A percentile compares a stretch with the other conserved stretches of the same genome.
These are phyloP conservation scores for Obba rivulosa DNA, from an alignment of 768 basidiomycete genomes.

Conservation along the genomic window DNA sequence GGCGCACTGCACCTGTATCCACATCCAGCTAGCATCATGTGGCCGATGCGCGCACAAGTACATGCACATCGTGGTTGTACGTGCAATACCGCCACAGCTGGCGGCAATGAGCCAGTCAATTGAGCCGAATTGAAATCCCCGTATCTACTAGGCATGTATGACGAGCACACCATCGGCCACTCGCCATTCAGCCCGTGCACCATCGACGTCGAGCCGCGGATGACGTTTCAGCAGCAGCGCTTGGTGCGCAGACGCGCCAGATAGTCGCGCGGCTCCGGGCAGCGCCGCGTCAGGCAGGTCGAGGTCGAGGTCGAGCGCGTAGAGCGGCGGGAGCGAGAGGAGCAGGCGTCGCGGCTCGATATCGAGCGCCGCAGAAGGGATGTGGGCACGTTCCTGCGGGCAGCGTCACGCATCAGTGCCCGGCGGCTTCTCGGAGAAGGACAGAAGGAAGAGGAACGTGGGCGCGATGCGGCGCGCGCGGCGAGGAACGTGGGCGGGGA, in stretches of 20 bases:
- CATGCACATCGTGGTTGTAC: too few relatives aligned
- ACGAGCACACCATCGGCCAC: conserved; percentile 47
- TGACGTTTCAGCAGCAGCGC: conserved; percentile 51
- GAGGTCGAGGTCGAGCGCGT: conserved; percentile 54
- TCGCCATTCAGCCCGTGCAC: conserved; percentile 64
- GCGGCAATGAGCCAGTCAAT: too few relatives aligned
- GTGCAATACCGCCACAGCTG: too few relatives aligned
- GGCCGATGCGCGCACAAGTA: too few relatives aligned
- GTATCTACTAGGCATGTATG: conserved; percentile 34
- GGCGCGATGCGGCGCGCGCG: not conserved
- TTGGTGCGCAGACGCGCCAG: conserved; percentile 17
- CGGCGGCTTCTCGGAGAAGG: conserved; percentile 3
- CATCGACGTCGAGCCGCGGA: conserved; percentile 55
- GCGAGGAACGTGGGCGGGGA: not conserved
- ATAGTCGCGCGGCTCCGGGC: conserved; percentile 11
- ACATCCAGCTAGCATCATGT: too few relatives aligned
- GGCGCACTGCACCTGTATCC: too few relatives aligned
- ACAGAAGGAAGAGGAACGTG: not conserved
- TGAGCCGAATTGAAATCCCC: too few relatives aligned
- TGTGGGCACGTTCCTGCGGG: conserved; percentile 39
- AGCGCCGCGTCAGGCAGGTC: conserved; percentile 52
- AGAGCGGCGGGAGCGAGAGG: conserved; percentile 42
- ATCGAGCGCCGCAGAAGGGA: conserved; percentile 51
- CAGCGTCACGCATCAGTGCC: not conserved
- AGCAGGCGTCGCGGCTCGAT: conserved; percentile 58